Conservation (phyloP, 2,329 filamentous ascomycete species). For the Dothistroma septosporum region DNA sequence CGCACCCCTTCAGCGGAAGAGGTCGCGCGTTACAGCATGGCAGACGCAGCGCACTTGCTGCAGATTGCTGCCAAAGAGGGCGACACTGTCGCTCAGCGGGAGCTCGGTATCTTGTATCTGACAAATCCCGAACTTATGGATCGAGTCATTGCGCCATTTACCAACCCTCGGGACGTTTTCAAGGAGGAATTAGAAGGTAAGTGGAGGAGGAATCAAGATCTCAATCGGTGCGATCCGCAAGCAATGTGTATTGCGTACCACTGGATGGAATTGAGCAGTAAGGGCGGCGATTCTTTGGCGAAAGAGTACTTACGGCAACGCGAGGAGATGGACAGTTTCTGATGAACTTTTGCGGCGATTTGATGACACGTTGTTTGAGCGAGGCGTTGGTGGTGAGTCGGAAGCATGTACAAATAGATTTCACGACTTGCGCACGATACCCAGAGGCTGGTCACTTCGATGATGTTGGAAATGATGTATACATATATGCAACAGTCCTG, state of each 20-base stretch:
- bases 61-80: constrained; percentile 93
- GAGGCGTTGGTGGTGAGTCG: neutral
- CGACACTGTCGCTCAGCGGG: constrained; percentile 80
- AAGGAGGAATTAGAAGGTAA: constrained; percentile 76
- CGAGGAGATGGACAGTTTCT: constrained; percentile 55
- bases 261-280: constrained; percentile 90
- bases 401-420: constrained; percentile 9
- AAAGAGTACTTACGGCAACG: constrained; percentile 74
- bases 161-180: constrained; percentile 82
- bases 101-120: constrained; percentile 89
- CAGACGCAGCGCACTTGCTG: constrained; percentile 83
- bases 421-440: constrained; percentile 8
- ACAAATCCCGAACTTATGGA: constrained; percentile 82
- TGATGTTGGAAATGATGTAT: neutral
- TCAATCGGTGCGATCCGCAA: constrained; percentile 69
- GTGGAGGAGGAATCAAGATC: constrained; percentile 55
- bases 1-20: constrained; percentile 25
- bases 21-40: constrained; percentile 63
- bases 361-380: neutral
- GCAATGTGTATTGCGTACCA: constrained; percentile 93
- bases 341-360: constrained; percentile 1
- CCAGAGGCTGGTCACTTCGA: neutral
- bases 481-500: neutral
- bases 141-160: constrained; percentile 76
- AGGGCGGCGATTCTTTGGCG: constrained; percentile 81